phyloP scores from a whole-genome alignment of 352 stramenopile genomes.

The Phytophthora idaei region DNA sequence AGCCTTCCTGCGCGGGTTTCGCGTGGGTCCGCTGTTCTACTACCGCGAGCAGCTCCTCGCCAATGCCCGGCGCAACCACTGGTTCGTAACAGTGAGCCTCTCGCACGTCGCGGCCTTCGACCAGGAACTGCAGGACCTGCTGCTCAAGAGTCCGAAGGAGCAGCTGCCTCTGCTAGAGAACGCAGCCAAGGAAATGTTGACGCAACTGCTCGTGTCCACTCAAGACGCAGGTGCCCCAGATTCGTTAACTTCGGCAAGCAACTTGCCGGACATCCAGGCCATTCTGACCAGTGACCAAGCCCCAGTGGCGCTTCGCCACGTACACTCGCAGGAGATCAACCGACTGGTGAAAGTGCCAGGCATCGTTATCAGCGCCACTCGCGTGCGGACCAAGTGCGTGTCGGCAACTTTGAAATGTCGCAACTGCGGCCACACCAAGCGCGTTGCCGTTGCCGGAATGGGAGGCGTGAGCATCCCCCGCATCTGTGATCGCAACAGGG shows the following conservation, averaged over 20 bases:
- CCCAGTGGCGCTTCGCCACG: conserved; percentile 69
- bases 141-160: conserved; percentile 87
- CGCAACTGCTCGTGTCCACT: conserved; percentile 60
- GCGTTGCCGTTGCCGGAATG: conserved; percentile 61
- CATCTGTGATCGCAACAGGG: conserved; percentile 77
- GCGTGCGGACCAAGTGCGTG: conserved; percentile 93
- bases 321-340: conserved; percentile 92
- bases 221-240: conserved; percentile 28
- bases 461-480: conserved; percentile 85
- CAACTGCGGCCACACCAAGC: conserved; percentile 79
- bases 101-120: conserved; percentile 88
- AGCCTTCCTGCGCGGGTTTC: conserved; percentile 90
- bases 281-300: conserved; percentile 85
- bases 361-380: conserved; percentile 96
- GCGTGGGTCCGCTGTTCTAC: conserved; percentile 84
- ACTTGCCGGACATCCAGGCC: conserved; percentile 79
- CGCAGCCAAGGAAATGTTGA: conserved; percentile 81
- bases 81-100: conserved; percentile 85
- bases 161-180: conserved; percentile 86
- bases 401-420: conserved; percentile 92
- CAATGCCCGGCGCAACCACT: conserved; percentile 78
- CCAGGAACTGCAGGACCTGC: conserved; percentile 82
- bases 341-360: conserved; percentile 92
- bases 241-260: conserved; percentile 15
- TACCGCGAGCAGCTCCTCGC: conserved; percentile 91